Base-by-base conservation (phyloP, 805 yeast genomes). In the Wickerhamiella dianesei region DNA sequence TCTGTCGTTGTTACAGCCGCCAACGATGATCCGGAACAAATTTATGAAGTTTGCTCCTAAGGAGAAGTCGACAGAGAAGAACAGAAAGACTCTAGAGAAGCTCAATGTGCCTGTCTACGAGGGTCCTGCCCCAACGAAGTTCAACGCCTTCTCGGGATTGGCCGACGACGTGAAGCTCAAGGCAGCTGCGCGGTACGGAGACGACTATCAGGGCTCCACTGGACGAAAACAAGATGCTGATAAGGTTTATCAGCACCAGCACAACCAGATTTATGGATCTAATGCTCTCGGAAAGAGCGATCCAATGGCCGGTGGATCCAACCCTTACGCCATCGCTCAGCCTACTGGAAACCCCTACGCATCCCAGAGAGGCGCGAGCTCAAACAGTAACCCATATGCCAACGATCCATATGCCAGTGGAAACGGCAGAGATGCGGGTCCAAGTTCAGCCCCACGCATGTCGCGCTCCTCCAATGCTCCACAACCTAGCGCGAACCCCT, bases 61-160 rank as follows among this genome's bases (percentile, higher is more conserved):
- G 55, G 79, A 74, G 51, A 73, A 72, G 35, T 68, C 73, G 21
- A 74, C 70, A 48, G 69, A 64, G 47, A 75, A 74, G 58, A 58
- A 72, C 49, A 57, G 65, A 43, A 67, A 67, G 42, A 64, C 62
- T 35, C 61, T 75, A 49, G 64, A 61, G 48, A 57, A 57, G 19
- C 56, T 62, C 21, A 76, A 76, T 6, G 65, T 74, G 35, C 54
- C 73, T 12, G 68, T 73, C 21, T 68, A 64, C 46, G 53, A 62
- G 4, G 63, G 62, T 20, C 44, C 58, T 14, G 63, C 76, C 40
- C 64, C 67, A 48, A 71, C 71, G 51, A 73, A 73, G 61, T 75
- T 75, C 53, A 70, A 73, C 14, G 77, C 75, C 18, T 75, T 71
- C 59, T 63, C 62, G 45, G 64, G 63, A 44, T 69, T 73, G 55